These are phyloP conservation scores for Gossypium anomalum DNA, from an alignment of 345 rosid genomes.

Conservation along the genomic window DNA sequence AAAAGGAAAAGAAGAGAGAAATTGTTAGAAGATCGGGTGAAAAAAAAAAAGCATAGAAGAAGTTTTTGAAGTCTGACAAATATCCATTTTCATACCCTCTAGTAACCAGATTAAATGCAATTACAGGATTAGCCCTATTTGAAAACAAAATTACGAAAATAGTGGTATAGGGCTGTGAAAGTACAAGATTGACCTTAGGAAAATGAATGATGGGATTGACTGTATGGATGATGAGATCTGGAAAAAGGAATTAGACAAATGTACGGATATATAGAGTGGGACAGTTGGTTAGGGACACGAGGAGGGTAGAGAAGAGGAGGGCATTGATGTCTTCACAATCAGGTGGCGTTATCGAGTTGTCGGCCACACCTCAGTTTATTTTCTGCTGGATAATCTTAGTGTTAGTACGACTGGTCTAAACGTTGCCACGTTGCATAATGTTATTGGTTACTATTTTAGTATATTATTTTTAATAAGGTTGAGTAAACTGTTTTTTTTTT, in stretches of 20 bases:
- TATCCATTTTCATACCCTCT: constrained; percentile 29
- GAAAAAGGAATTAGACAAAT: neutral
- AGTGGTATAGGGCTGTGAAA: neutral
- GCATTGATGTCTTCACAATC: constrained; percentile 46
- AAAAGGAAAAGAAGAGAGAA: neutral
- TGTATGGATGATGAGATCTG: neutral
- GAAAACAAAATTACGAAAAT: neutral
- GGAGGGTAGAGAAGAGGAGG: constrained; percentile 26
- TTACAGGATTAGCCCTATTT: constrained; percentile 18
- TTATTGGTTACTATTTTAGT: constrained; percentile 16
- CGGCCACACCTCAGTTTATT: constrained; percentile 51
- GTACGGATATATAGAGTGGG: constrained; percentile 21
- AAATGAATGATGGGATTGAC: neutral
- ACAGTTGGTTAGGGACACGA: constrained; percentile 41
- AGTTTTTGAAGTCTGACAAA: constrained; percentile 33
- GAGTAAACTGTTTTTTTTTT: too few relatives aligned
- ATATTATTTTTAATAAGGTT: neutral
- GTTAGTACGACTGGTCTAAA: constrained; percentile 32
- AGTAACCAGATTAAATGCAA: neutral
- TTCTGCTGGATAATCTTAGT: constrained; percentile 24
- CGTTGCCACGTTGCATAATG: constrained; percentile 32
- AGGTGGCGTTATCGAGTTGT: constrained; percentile 50
- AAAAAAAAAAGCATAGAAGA: neutral
- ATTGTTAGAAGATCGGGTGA: neutral
- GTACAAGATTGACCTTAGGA: constrained; percentile 9